A percentile compares a stretch with the other conserved stretches of the same genome.
Evolutionary conservation across 768 basidiomycete genomes (phyloP).

Genomic region (Tulasnella sp.): DNA sequence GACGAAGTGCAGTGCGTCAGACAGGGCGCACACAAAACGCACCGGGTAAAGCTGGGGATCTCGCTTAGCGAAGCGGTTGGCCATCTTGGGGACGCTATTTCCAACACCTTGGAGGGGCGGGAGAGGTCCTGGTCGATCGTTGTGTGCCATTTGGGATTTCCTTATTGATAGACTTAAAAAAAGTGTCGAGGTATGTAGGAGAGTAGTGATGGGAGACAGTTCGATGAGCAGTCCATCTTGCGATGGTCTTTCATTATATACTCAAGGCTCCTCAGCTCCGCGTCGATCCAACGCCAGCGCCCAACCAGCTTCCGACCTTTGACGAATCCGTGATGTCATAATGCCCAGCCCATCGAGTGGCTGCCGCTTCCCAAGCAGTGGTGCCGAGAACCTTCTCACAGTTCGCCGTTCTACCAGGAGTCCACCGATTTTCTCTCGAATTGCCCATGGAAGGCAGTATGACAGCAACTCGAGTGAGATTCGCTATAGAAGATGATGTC

Average conservation of each 20-base stretch:
- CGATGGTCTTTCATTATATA: background rate
- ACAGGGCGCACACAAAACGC: background rate
- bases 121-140: background rate
- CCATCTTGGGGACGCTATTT: background rate
- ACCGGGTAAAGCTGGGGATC: constrained; percentile 6
- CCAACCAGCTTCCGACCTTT: background rate
- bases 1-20: background rate
- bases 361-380: background rate
- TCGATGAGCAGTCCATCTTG: background rate
- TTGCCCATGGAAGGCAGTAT: background rate
- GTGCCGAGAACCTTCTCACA: background rate
- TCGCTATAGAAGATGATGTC: background rate
- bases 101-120: background rate
- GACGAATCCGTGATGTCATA: background rate
- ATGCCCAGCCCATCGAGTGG: background rate
- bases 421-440: background rate
- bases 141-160: background rate
- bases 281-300: background rate
- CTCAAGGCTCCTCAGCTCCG: background rate
- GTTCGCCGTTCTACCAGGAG: background rate
- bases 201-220: background rate
- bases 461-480: background rate
- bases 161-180: background rate
- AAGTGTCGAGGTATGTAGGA: background rate
- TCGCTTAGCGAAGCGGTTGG: constrained; percentile 1